A percentile compares a stretch with the other conserved stretches of the same genome.
Evolutionary conservation across 2,329 filamentous ascomycete species (phyloP).

Genomic region (Sporothrix sp.): DNA sequence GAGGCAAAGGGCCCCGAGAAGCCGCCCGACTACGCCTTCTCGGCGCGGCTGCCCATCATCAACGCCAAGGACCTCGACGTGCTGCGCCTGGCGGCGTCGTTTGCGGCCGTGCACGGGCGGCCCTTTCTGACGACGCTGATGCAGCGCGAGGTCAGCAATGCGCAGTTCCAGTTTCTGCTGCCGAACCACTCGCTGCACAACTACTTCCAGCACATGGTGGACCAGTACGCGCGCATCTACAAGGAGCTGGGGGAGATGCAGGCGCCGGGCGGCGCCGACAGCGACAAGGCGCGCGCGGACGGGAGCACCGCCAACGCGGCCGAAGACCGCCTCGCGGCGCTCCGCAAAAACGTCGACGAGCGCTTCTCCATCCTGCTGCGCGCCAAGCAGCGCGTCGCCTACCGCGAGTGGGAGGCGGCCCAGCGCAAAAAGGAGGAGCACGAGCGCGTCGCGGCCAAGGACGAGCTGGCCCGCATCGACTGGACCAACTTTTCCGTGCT

Average conservation of each 20-base stretch:
- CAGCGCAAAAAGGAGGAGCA: slow-evolving; percentile 89
- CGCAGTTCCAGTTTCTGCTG: slow-evolving; percentile 91
- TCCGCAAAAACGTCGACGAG: slow-evolving; percentile 67
- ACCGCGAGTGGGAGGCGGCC: slow-evolving; percentile 70
- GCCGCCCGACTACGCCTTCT: slow-evolving; percentile 84
- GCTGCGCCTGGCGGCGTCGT: slow-evolving; percentile 70
- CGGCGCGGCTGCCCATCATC: slow-evolving; percentile 93
- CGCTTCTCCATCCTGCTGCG: slow-evolving; percentile 71
- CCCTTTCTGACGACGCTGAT: slow-evolving; percentile 84
- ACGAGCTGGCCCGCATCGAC: slow-evolving; percentile 75
- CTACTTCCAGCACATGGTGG: slow-evolving; percentile 85
- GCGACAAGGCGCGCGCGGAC: too few relatives aligned
- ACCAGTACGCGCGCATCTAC: slow-evolving; percentile 81
- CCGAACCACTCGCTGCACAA: slow-evolving; percentile 94
- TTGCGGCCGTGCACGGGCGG: slow-evolving; percentile 85
- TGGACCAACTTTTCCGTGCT: slow-evolving; percentile 98
- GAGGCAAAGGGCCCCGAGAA: slow-evolving; percentile 67
- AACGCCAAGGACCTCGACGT: slow-evolving; percentile 82
- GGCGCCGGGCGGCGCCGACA: neutral
- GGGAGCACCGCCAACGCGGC: neutral
- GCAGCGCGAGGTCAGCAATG: slow-evolving; percentile 81
- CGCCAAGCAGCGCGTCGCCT: slow-evolving; percentile 79
- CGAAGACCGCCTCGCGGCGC: slow-evolving; percentile 54
- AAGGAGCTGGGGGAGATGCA: slow-evolving; percentile 17
- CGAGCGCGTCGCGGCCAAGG: slow-evolving; percentile 69